phyloP scores from a whole-genome alignment of 257 asterid species.

The Echites panduratus region DNA sequence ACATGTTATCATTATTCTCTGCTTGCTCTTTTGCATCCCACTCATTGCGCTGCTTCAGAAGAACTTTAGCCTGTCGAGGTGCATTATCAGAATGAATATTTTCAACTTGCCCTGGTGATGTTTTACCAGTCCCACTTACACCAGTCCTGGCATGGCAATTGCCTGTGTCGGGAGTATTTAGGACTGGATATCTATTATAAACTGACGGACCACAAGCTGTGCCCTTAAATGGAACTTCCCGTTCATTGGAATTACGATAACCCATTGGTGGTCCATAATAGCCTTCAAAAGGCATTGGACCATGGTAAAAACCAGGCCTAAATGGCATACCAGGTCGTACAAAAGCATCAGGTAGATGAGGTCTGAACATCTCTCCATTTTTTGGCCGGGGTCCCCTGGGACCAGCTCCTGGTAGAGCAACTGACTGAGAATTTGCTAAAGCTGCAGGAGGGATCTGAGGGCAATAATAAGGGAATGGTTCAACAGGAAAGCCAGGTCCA shows the following conservation, averaged over 20 bases:
- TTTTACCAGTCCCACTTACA: slow-evolving; percentile 42
- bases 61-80: slow-evolving; percentile 38
- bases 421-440: slow-evolving; percentile 64
- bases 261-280: slow-evolving; percentile 91
- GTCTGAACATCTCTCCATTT: slow-evolving; percentile 73
- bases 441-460: slow-evolving; percentile 75
- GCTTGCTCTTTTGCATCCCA: slow-evolving; percentile 50
- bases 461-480: slow-evolving; percentile 68
- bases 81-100: slow-evolving; percentile 41
- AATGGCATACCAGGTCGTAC: slow-evolving; percentile 71
- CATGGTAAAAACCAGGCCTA: slow-evolving; percentile 84
- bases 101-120: slow-evolving; percentile 40
- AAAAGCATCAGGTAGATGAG: slow-evolving; percentile 69
- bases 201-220: slow-evolving; percentile 49
- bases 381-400: slow-evolving; percentile 83
- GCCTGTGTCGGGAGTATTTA: slow-evolving; percentile 46
- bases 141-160: slow-evolving; percentile 48
- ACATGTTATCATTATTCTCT: slow-evolving; percentile 37
- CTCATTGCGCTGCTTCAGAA: slow-evolving; percentile 43
- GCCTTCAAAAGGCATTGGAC: slow-evolving; percentile 71
- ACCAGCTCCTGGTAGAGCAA: slow-evolving; percentile 48
- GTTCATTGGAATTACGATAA: slow-evolving; percentile 51
- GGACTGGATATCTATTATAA: slow-evolving; percentile 53
- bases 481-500: slow-evolving; percentile 69
- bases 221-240: slow-evolving; percentile 69